Evolutionary conservation across 768 basidiomycete species (phyloP).

Genomic region (Rhizopogon vinicolor): DNA sequence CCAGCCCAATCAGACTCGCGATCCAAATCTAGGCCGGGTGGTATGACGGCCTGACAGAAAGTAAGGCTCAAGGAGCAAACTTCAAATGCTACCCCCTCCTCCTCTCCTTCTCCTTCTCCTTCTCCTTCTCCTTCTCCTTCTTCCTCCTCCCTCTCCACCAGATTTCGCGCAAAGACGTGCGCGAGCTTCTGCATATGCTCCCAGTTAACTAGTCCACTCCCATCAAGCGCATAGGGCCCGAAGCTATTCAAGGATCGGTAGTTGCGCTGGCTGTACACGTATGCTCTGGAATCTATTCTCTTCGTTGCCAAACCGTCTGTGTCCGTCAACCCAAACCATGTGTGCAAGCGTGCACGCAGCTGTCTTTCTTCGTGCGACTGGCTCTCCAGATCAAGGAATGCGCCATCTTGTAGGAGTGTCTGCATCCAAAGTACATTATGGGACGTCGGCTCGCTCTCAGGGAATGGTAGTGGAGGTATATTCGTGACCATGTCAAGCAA

Average conservation of each 20-base stretch:
- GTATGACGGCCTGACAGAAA: constrained; percentile 48
- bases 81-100: constrained; percentile 25
- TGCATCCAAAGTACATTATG: constrained; percentile 50
- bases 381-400: constrained; percentile 37
- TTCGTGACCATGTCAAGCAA: constrained; percentile 45
- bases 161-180: constrained; percentile 50
- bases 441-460: constrained; percentile 31
- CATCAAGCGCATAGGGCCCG: constrained; percentile 50
- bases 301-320: constrained; percentile 30
- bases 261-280: constrained; percentile 59
- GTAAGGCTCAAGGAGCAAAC: constrained; percentile 43
- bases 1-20: constrained; percentile 29
- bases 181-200: constrained; percentile 51
- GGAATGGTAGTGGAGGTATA: constrained; percentile 31
- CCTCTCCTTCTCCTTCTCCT: constrained; percentile 29
- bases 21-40: constrained; percentile 30
- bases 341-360: constrained; percentile 48
- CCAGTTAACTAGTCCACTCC: constrained; percentile 52
- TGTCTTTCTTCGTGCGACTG: constrained; percentile 34
- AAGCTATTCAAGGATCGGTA: constrained; percentile 46
- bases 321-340: constrained; percentile 50
- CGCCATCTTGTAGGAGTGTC: constrained; percentile 35
- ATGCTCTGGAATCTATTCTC: constrained; percentile 43
- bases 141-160: constrained; percentile 36
- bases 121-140: constrained; percentile 31